These are phyloP conservation scores for Alectoria sarmentosa DNA, from an alignment of 495 filamentous ascomycete genomes.

Conservation along the genomic window DNA sequence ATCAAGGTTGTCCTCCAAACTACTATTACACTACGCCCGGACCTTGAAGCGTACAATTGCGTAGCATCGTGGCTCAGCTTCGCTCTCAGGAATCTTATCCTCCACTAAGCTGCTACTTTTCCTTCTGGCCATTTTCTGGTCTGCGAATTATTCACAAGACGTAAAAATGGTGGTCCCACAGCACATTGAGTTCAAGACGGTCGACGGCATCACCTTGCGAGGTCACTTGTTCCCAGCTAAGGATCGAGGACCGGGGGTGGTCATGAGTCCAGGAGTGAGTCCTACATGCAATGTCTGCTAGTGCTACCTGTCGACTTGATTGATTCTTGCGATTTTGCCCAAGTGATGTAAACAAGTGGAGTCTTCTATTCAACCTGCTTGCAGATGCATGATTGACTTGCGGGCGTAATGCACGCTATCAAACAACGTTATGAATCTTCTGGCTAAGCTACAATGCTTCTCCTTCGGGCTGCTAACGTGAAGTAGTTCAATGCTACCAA, in stretches of 20 bases:
- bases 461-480: neutral
- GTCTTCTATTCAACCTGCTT: too few relatives aligned
- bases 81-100: too few relatives aligned
- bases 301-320: too few relatives aligned
- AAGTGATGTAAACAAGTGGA: too few relatives aligned
- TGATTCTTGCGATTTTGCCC: too few relatives aligned
- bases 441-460: neutral
- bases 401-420: too few relatives aligned
- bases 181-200: slow-evolving; percentile 33
- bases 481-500: slow-evolving; percentile 41
- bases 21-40: neutral
- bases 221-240: slow-evolving; percentile 30
- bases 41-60: too few relatives aligned
- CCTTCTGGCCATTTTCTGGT: neutral
- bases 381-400: too few relatives aligned
- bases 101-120: neutral
- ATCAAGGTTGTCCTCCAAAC: too few relatives aligned
- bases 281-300: neutral
- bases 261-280: slow-evolving; percentile 37
- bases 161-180: neutral
- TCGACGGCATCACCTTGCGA: slow-evolving; percentile 31
- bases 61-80: too few relatives aligned
- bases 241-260: slow-evolving; percentile 29
- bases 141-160: too few relatives aligned
- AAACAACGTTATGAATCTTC: too few relatives aligned